These are phyloP conservation scores for Hyaloscypha bicolor DNA, from an alignment of 495 filamentous ascomycete species.

Conservation along the genomic window DNA sequence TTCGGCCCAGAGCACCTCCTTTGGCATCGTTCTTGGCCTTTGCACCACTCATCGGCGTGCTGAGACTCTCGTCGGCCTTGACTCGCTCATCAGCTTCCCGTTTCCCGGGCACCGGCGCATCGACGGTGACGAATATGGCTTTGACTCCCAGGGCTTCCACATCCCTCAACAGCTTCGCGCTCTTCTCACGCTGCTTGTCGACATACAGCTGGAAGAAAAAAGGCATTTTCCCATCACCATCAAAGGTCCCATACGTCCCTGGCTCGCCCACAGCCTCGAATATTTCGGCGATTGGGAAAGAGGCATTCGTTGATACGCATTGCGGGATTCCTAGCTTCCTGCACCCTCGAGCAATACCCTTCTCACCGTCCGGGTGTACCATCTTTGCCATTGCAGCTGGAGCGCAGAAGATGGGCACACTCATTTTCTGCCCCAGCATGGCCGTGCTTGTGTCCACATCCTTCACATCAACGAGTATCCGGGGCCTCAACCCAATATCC, in stretches of 20 bases:
- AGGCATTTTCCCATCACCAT: constrained; percentile 35
- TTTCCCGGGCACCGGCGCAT: constrained; percentile 66
- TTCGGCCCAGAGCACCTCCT: constrained; percentile 69
- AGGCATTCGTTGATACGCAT: constrained; percentile 72
- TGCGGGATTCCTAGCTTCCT: constrained; percentile 47
- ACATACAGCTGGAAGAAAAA: constrained; percentile 87
- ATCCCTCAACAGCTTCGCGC: constrained; percentile 62
- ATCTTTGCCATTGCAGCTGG: constrained; percentile 78
- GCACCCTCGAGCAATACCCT: constrained; percentile 67
- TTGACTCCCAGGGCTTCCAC: constrained; percentile 62
- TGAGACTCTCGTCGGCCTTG: constrained; percentile 55
- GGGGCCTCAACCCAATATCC: constrained; percentile 71
- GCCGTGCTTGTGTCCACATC: constrained; percentile 54
- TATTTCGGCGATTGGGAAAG: constrained; percentile 66
- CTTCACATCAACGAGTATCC: constrained; percentile 70
- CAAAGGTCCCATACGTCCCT: constrained; percentile 23
- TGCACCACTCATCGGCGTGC: constrained; percentile 60
- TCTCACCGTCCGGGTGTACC: constrained; percentile 72
- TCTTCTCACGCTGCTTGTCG: constrained; percentile 68
- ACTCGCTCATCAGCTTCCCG: constrained; percentile 60
- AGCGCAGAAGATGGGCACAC: constrained; percentile 67
- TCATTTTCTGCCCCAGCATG: constrained; percentile 62
- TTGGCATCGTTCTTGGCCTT: constrained; percentile 64
- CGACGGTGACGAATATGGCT: constrained; percentile 69
- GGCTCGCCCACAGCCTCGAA: constrained; percentile 43